phyloP scores from a whole-genome alignment of 2,329 filamentous ascomycete genomes.

The Aspergillus sp. region DNA sequence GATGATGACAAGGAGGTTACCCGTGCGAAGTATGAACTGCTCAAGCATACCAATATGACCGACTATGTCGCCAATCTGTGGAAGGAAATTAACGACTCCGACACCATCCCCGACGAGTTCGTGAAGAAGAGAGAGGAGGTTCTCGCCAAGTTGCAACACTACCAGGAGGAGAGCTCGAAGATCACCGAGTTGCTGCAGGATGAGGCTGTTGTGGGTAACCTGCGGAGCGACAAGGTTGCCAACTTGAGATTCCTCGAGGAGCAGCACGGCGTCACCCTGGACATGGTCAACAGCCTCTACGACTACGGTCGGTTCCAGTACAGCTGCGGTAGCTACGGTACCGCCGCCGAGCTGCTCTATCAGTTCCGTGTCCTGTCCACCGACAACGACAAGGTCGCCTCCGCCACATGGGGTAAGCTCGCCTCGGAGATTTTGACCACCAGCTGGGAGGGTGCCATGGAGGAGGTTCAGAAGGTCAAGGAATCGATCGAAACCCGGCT shows the following conservation, averaged over 20 bases:
- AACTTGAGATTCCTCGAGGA: slow-evolving; percentile 99
- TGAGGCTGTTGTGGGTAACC: slow-evolving; percentile 84
- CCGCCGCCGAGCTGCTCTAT: slow-evolving; percentile 89
- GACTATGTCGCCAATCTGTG: slow-evolving; percentile 94
- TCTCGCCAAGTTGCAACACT: slow-evolving; percentile 75
- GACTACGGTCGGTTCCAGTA: slow-evolving; percentile 98
- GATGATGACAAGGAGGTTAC: slow-evolving; percentile 76
- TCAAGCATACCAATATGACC: slow-evolving; percentile 98
- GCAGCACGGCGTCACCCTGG: slow-evolving; percentile 87
- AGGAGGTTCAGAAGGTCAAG: slow-evolving; percentile 86
- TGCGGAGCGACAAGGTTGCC: slow-evolving; percentile 95
- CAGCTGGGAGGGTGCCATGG: slow-evolving; percentile 91
- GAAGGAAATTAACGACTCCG: slow-evolving; percentile 80
- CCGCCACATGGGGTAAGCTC: slow-evolving; percentile 96
- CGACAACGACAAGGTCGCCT: slow-evolving; percentile 95
- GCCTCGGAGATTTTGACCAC: slow-evolving; percentile 92
- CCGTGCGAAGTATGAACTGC: slow-evolving; percentile 85
- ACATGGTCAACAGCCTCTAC: slow-evolving; percentile 95
- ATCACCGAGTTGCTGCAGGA: slow-evolving; percentile 83
- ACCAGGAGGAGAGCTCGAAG: slow-evolving; percentile 83
- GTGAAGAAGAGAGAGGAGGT: slow-evolving; percentile 87
- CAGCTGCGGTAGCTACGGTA: slow-evolving; percentile 89
- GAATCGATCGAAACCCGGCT: slow-evolving; percentile 91
- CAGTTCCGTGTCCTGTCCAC: slow-evolving; percentile 97
- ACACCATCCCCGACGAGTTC: slow-evolving; percentile 79